Percentiles rank a stretch among this genome's conserved stretches.
Conservation (phyloP, 441 rosid species). For the Aleurites moluccanus region DNA sequence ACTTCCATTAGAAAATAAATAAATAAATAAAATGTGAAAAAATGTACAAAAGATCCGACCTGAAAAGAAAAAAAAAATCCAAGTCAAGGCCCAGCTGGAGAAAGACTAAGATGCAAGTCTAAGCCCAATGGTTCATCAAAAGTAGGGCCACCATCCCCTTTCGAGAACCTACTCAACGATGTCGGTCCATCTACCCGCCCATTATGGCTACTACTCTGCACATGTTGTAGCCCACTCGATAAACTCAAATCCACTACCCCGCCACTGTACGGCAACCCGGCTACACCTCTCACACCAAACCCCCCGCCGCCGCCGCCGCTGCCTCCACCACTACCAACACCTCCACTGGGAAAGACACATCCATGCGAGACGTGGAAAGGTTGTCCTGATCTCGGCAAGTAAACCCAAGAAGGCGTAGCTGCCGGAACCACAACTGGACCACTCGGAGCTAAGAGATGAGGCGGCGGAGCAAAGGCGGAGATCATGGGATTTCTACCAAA, state of each 20-base stretch:
- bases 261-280: slow-evolving; percentile 39
- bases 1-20: slow-evolving; percentile 2
- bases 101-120: slow-evolving; percentile 90
- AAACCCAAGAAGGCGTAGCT: slow-evolving; percentile 67
- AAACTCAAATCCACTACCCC: slow-evolving; percentile 38
- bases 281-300: slow-evolving; percentile 27
- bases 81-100: slow-evolving; percentile 61
- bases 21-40: slow-evolving; percentile 33
- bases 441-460: slow-evolving; percentile 59
- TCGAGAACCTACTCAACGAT: slow-evolving; percentile 61
- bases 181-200: slow-evolving; percentile 37
- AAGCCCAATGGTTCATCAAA: slow-evolving; percentile 71
- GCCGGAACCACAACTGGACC: slow-evolving; percentile 48
- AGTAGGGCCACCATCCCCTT: slow-evolving; percentile 57
- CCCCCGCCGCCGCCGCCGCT: slow-evolving; percentile 22
- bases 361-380: slow-evolving; percentile 85
- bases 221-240: slow-evolving; percentile 22
- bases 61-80: background rate
- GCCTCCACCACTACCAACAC: slow-evolving; percentile 15
- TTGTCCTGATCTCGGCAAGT: slow-evolving; percentile 60
- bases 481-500: slow-evolving; percentile 72
- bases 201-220: slow-evolving; percentile 35
- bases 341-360: slow-evolving; percentile 44
- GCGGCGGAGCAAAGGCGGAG: slow-evolving; percentile 87
- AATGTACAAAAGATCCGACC: slow-evolving; percentile 49